Conservation (phyloP, 179 eudicot species). For the Spergularia azorica region DNA sequence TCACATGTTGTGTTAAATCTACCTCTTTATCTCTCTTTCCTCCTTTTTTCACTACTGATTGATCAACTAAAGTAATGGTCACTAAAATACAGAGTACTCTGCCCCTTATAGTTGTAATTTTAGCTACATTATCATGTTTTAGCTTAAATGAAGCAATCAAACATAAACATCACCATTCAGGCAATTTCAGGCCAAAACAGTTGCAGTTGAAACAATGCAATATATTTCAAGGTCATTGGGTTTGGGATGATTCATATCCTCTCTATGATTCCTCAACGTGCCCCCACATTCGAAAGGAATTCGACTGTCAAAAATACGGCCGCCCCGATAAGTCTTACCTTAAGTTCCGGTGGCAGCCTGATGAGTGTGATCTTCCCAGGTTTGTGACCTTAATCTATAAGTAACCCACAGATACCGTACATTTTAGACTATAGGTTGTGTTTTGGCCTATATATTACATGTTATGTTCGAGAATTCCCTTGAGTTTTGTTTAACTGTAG, state of each 20-base stretch:
- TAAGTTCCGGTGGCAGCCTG: slow-evolving; percentile 59
- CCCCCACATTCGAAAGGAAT: slow-evolving; percentile 43
- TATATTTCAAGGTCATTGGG: slow-evolving; percentile 43
- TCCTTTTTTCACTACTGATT: neutral
- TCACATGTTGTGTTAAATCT: slow-evolving; percentile 25
- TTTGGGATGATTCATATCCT: slow-evolving; percentile 55
- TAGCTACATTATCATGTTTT: slow-evolving; percentile 19
- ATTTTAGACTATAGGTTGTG: too few species aligned
- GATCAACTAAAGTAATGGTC: slow-evolving; percentile 1
- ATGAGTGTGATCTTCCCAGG: slow-evolving; percentile 52
- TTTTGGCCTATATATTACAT: too few species aligned
- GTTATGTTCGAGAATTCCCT: too few species aligned
- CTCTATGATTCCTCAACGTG: slow-evolving; percentile 49
- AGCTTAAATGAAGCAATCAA: slow-evolving; percentile 20
- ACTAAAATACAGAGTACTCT: slow-evolving; percentile 19
- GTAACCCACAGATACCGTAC: too few species aligned
- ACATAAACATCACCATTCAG: neutral
- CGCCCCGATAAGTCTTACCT: slow-evolving; percentile 48
- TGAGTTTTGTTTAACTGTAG: too few species aligned
- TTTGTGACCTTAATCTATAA: neutral
- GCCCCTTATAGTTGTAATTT: neutral
- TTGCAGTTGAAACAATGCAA: slow-evolving; percentile 27
- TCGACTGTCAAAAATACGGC: slow-evolving; percentile 53
- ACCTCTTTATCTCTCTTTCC: neutral
- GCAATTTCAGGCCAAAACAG: neutral